Conservation (phyloP, 2,329 filamentous ascomycete genomes). For the Pezizomycotina sp. region DNA sequence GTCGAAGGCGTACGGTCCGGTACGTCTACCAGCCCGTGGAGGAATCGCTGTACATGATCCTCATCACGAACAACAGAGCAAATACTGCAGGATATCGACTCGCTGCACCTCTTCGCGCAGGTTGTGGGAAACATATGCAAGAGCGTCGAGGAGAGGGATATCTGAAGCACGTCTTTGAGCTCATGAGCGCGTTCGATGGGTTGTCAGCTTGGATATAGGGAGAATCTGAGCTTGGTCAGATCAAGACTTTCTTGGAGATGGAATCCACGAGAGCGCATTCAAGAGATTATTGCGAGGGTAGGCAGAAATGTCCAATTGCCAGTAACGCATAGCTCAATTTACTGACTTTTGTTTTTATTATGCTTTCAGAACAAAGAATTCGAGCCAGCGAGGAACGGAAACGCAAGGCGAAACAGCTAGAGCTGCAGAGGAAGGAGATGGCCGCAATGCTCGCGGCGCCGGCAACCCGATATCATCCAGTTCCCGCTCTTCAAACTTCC, state of each 20-base stretch:
- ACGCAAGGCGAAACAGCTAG: constrained; percentile 93
- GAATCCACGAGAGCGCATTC: constrained; percentile 99
- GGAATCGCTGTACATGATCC: constrained; percentile 98
- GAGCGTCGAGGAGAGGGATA: constrained; percentile 87
- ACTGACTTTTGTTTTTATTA: constrained; percentile 19
- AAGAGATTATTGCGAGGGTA: constrained; percentile 90
- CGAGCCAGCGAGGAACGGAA: constrained; percentile 94
- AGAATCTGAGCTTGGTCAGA: constrained; percentile 92
- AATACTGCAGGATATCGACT: constrained; percentile 99
- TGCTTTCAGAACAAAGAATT: constrained; percentile 77
- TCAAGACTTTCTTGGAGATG: constrained; percentile 99
- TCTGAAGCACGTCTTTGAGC: constrained; percentile 88
- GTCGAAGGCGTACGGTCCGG: constrained; percentile 97
- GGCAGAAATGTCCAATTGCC: constrained; percentile 24
- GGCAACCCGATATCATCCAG: constrained; percentile 30
- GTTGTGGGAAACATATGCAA: constrained; percentile 95
- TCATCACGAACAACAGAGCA: constrained; percentile 99
- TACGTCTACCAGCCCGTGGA: constrained; percentile 91
- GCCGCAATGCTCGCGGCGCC: constrained; percentile 51
- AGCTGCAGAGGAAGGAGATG: constrained; percentile 96
- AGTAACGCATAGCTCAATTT: constrained; percentile 22
- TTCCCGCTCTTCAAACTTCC: constrained; percentile 66
- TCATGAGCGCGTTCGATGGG: constrained; percentile 89
- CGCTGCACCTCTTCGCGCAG: constrained; percentile 91
- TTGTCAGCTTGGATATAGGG: constrained; percentile 86